These are phyloP conservation scores for Xylariales sp. DNA, from an alignment of 2,329 filamentous ascomycete species.

Conservation along the genomic window DNA sequence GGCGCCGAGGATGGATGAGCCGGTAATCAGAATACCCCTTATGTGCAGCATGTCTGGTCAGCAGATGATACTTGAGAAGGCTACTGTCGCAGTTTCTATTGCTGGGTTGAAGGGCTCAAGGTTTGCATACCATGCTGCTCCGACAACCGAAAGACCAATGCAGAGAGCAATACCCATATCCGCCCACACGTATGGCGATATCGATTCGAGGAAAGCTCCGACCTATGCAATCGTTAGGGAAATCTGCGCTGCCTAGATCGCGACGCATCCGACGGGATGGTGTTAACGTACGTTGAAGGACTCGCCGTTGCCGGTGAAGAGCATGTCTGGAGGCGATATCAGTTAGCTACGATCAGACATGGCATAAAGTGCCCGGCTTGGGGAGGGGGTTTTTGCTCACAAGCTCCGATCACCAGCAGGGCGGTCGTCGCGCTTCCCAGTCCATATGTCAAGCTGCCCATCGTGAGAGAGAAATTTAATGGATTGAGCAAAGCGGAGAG, in stretches of 20 bases:
- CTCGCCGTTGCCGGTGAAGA: slow-evolving; percentile 95
- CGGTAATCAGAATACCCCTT: slow-evolving; percentile 99
- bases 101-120: not conserved
- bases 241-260: no score
- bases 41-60: no score
- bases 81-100: slow-evolving; percentile 1
- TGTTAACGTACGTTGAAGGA: slow-evolving; percentile 75
- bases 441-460: slow-evolving; percentile 9
- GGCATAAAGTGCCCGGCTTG: not conserved
- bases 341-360: slow-evolving; percentile 4
- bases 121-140: slow-evolving; percentile 92
- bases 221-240: slow-evolving; percentile 49
- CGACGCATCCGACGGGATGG: not conserved
- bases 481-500: not conserved
- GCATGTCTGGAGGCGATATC: slow-evolving; percentile 72
- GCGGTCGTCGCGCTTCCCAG: slow-evolving; percentile 10
- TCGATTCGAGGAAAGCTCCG: slow-evolving; percentile 87
- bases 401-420: slow-evolving; percentile 10
- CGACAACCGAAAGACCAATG: slow-evolving; percentile 93
- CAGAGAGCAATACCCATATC: slow-evolving; percentile 86
- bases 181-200: slow-evolving; percentile 94
- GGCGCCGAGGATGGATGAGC: slow-evolving; percentile 93
- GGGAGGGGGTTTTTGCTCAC: no score
- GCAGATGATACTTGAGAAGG: no score
- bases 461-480: slow-evolving; percentile 5